Evolutionary conservation across 345 rosid genomes (phyloP), one percentile per base, ranked within the genome.

Genomic region (Psidium friedrichsthalianum): DNA sequence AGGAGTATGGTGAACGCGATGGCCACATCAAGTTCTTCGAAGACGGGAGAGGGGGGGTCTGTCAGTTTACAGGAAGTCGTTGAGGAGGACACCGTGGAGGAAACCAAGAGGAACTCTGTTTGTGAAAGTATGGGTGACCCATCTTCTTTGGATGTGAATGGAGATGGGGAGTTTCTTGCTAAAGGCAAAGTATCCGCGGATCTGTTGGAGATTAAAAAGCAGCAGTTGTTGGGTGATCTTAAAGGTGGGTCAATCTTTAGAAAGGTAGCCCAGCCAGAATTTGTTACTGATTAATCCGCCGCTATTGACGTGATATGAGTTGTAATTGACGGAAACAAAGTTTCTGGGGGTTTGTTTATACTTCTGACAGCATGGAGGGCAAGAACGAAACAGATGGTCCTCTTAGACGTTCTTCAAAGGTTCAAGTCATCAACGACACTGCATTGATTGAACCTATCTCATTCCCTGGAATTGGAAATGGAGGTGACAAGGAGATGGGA

Each of bases 371-470:
- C 49, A 85, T 85, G 69, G 86, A 84, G 83, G 87, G 83, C 86
- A 42, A 85, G 49, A 86, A 87, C 47, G 88, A 87, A 82, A 82
- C 85, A 29, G 90, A 87, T 74, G 87, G 69, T 15, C 84, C 88
- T 81, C 86, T 83, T 84, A 89, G 92, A 40, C 84, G 87, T 78
- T 90, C 99, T 20, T 76, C 92, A 88, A 92, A 90, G 86, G 83
- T 94, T 85, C 91, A 94, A 86, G 88, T 95, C 44, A 89, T 94
- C 83, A 98, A 96, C 88, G 96, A 96, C 86, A 94, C 94, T 22
- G 98, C 94, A 6, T 82, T 95, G 92, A 88, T 94, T 88, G 92
- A 89, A 85, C 89, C 94, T 12, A 82, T 92, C 86, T 69, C 85
- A 12, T 83, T 89, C 56, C 83, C 86, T 47, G 88, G 87, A 89